phyloP scores from a whole-genome alignment of 345 rosid species.

The Sapria himalayana region DNA sequence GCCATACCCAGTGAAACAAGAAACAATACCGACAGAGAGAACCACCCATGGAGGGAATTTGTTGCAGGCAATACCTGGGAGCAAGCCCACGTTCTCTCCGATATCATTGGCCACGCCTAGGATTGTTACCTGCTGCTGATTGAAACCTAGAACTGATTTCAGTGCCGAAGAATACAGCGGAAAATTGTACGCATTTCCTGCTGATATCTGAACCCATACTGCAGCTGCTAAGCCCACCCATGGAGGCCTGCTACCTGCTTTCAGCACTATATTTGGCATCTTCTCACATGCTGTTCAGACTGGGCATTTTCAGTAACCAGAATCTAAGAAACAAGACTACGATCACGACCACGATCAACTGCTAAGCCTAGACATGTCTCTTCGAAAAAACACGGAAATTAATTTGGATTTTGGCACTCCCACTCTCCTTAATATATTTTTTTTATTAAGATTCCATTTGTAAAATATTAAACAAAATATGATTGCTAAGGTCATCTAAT shows the following conservation, averaged over 20 bases:
- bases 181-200: conserved; percentile 54
- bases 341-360: too few relatives aligned
- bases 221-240: conserved; percentile 97
- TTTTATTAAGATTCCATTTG: too few relatives aligned
- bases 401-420: too few relatives aligned
- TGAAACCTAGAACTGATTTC: conserved; percentile 59
- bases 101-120: conserved; percentile 88
- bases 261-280: conserved; percentile 30
- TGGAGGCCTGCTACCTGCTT: conserved; percentile 80
- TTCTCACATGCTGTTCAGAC: too few relatives aligned
- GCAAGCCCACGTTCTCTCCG: conserved; percentile 70
- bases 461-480: too few relatives aligned
- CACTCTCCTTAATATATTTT: too few relatives aligned
- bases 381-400: too few relatives aligned
- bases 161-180: conserved; percentile 59
- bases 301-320: too few relatives aligned
- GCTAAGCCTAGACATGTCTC: too few relatives aligned
- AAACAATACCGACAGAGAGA: conserved; percentile 35
- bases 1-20: conserved; percentile 77
- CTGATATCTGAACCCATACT: conserved; percentile 56
- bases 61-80: conserved; percentile 76
- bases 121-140: conserved; percentile 64
- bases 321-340: too few relatives aligned
- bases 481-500: too few relatives aligned
- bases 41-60: conserved; percentile 86